A percentile compares a stretch with the other conserved stretches of the same genome.
phyloP scores from a whole-genome alignment of 768 basidiomycete species.

The Neoboletus brunneissimus region DNA sequence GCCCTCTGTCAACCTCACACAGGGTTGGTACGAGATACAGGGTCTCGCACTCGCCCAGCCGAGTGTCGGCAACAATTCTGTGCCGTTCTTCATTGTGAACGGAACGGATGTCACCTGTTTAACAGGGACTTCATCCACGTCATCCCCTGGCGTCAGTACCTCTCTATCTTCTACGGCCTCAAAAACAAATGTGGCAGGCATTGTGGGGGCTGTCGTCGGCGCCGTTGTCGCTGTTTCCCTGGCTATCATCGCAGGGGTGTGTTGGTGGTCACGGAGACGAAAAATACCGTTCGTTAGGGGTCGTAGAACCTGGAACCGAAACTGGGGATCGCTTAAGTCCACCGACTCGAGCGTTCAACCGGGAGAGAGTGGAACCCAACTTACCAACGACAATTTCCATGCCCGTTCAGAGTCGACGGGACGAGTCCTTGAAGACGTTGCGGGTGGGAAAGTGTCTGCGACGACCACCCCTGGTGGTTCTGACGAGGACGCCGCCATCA shows the following conservation, averaged over 20 bases:
- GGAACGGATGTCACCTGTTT: constrained; percentile 39
- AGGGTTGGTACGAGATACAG: constrained; percentile 46
- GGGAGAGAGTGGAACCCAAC: background rate
- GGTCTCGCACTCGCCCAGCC: constrained; percentile 16
- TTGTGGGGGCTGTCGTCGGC: constrained; percentile 54
- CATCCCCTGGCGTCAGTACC: constrained; percentile 6
- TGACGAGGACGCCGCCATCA: constrained; percentile 15
- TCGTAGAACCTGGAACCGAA: constrained; percentile 20
- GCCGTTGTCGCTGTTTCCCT: constrained; percentile 38
- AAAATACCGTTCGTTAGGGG: constrained; percentile 22
- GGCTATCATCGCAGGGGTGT: constrained; percentile 32
- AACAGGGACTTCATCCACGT: constrained; percentile 9
- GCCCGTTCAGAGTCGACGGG: constrained; percentile 24
- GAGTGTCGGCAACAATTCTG: constrained; percentile 18
- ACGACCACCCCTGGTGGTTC: constrained; percentile 21
- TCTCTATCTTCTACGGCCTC: constrained; percentile 23
- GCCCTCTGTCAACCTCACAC: constrained; percentile 43
- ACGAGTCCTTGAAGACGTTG: constrained; percentile 11
- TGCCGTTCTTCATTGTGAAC: constrained; percentile 35
- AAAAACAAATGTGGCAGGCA: constrained; percentile 38
- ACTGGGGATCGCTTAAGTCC: constrained; percentile 31
- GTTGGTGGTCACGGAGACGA: constrained; percentile 27
- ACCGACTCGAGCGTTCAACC: constrained; percentile 17
- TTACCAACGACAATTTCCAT: constrained; percentile 11
- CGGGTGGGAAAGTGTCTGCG: constrained; percentile 14